Evolutionary conservation across 805 yeast genomes (phyloP).

Genomic region (Yarrowia hollandica): DNA sequence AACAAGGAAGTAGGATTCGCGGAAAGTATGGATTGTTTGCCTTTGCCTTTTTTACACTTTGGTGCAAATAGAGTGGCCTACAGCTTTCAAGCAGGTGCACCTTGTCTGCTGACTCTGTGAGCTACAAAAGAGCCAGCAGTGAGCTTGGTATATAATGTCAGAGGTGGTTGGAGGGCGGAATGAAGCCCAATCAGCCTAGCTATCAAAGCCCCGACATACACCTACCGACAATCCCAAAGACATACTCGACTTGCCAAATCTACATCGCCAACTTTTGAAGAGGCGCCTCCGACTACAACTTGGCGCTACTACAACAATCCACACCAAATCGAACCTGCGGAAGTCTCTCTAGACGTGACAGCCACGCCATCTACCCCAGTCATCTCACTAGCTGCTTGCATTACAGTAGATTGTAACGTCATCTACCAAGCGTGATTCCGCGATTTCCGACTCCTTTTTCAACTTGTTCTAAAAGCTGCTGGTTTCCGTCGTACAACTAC

Average conservation of each 20-base stretch:
- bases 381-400: constrained; percentile 14
- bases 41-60: constrained; percentile 17
- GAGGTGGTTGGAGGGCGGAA: constrained; percentile 4
- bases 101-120: constrained; percentile 22
- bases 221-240: background rate
- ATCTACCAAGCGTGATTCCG: background rate
- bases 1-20: constrained; percentile 1
- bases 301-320: constrained; percentile 1
- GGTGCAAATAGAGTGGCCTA: constrained; percentile 14
- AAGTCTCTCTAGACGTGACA: constrained; percentile 2
- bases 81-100: constrained; percentile 27
- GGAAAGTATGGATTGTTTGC: background rate
- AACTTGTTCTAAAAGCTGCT: background rate
- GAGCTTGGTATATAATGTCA: constrained; percentile 19
- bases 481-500: too few relatives aligned
- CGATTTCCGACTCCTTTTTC: too few relatives aligned
- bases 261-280: background rate
- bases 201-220: background rate
- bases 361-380: constrained; percentile 27
- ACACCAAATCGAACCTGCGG: background rate
- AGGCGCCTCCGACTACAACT: background rate
- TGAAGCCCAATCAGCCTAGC: background rate
- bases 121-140: constrained; percentile 8
- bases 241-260: background rate
- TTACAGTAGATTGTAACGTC: background rate